Conservation (phyloP, 2,329 filamentous ascomycete species). For the Diaporthe citrichinensis region DNA sequence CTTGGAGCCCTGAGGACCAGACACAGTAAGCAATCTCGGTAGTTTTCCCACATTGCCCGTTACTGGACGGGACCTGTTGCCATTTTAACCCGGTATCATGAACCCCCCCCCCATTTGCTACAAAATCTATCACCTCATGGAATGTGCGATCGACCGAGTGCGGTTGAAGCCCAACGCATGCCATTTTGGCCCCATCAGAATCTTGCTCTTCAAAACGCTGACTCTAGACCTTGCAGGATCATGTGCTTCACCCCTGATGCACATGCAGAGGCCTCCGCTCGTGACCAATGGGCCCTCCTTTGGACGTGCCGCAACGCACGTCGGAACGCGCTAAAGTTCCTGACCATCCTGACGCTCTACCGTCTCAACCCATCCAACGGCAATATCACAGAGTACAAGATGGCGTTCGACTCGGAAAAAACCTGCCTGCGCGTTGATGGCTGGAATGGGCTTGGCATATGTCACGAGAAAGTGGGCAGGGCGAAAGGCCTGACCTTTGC, state of each 20-base stretch:
- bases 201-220: background rate
- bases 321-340: background rate
- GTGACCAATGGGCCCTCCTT: background rate
- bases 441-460: rapidly evolving
- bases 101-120: too few species aligned
- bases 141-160: too few species aligned
- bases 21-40: background rate
- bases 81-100: too few species aligned
- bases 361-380: too few species aligned
- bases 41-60: too few species aligned
- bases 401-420: background rate
- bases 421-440: background rate
- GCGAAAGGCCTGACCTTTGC: background rate
- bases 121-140: background rate
- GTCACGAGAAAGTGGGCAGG: rapidly evolving
- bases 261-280: background rate
- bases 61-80: too few species aligned
- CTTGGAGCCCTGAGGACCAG: too few species aligned
- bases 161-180: too few species aligned
- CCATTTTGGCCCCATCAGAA: too few species aligned
- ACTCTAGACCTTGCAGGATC: background rate
- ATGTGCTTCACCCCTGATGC: background rate
- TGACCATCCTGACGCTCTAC: background rate
- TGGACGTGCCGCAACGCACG: background rate
- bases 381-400: background rate